Conservation (phyloP, 1,139 yeast species). For the Suzukiozyma palmioleophila region DNA sequence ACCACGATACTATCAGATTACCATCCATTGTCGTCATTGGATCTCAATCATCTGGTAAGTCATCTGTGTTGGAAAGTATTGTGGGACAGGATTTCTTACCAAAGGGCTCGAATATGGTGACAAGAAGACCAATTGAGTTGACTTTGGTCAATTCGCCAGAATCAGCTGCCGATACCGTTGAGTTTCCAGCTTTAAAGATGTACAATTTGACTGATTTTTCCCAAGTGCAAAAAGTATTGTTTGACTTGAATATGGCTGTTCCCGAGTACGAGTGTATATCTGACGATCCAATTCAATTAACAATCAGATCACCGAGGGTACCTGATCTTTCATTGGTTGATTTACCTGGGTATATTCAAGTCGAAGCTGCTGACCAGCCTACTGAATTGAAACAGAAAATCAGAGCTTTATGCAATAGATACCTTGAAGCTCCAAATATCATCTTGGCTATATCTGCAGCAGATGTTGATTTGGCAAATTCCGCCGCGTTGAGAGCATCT, state of each 20-base stretch:
- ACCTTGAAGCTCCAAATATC: conserved; percentile 86
- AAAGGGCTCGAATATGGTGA: conserved; percentile 93
- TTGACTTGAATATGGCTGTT: conserved; percentile 89
- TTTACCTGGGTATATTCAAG: conserved; percentile 95
- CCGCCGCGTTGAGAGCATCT: conserved; percentile 92
- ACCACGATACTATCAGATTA: conserved; percentile 72
- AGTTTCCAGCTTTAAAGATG: conserved; percentile 85
- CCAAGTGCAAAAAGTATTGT: conserved; percentile 79
- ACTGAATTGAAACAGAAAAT: conserved; percentile 74
- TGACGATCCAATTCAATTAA: conserved; percentile 85
- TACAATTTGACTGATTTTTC: conserved; percentile 79
- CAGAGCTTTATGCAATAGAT: conserved; percentile 73
- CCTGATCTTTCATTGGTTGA: conserved; percentile 95
- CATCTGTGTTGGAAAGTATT: conserved; percentile 87
- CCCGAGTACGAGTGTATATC: conserved; percentile 82
- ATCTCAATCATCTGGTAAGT: conserved; percentile 95
- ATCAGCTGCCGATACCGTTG: conserved; percentile 82
- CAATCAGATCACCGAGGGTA: conserved; percentile 85
- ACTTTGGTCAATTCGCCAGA: conserved; percentile 85
- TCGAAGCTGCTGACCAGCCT: conserved; percentile 97
- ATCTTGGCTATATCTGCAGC: conserved; percentile 96
- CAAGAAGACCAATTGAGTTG: conserved; percentile 90
- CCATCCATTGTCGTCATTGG: conserved; percentile 97
- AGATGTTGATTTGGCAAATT: conserved; percentile 95
- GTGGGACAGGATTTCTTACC: conserved; percentile 95